Evolutionary conservation across 2,329 filamentous ascomycete genomes (phyloP), one percentile per base, ranked within the genome.

Genomic region (Pseudocercospora cruenta): DNA sequence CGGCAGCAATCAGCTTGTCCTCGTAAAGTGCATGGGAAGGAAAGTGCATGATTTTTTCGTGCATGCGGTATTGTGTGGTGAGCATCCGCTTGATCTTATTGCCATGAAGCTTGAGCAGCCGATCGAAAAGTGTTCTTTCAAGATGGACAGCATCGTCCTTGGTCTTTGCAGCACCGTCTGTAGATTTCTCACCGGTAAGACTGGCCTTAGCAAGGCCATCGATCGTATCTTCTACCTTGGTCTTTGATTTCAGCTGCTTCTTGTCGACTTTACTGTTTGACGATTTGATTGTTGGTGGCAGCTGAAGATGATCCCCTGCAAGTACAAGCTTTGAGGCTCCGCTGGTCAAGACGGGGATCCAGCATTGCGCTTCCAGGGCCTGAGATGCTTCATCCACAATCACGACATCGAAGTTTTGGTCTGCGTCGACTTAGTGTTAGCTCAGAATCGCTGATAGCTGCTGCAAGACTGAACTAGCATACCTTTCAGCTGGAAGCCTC

Each of bases 31-130:
- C 90, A 68, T 91, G 86, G 0, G 94, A 97, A 0, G 95, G 94
- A 74, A 97, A 99, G 6, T 88, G 86, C 94, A 98, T 98, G 73
- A 99, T 98, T 62, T 85, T 88, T 75, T 96, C 91, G 77, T 99
- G 93, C 95, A 99, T 99, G 43, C 95, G 93, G 78, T 99, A 99
- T 80, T 99, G 95, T 4, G 91, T 96, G 3, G 93, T 98, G 24
- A 99, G 87, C 92, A 98, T 97, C 60, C 91, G 86, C 82, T 98
- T 98, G 81, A 99, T 93, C 4, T 83, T 83, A 0, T 88, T 81
- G 0, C 95, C 95, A 76, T 99, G 92, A 16, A 97, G 82, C 4
- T 86, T 84, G 53, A 99, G 84, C 49, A 99, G 84, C 28, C 95
- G 87, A 78, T 98, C 94, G 78, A 99, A 99, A 31, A 99, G 84